Percentiles rank a stretch among this genome's conserved stretches.
phyloP scores from a whole-genome alignment of 257 asterid genomes.

The Fraxinus excelsior region DNA sequence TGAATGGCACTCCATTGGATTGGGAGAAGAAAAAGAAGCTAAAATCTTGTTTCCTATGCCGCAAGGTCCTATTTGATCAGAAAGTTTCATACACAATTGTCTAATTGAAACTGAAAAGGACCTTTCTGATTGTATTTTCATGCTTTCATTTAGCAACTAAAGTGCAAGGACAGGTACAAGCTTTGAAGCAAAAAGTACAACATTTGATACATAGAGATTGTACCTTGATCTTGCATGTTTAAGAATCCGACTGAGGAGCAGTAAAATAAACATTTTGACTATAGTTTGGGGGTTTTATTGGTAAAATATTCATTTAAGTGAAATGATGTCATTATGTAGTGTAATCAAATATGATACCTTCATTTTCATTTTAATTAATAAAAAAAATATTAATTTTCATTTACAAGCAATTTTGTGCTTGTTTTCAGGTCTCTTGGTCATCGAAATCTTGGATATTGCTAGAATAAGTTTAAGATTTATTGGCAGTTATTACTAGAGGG shows the following conservation, averaged over 20 bases:
- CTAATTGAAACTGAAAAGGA: not conserved
- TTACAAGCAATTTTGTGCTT: not conserved
- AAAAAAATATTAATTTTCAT: not conserved
- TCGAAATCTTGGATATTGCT: not conserved
- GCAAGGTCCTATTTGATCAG: no score
- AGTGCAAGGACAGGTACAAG: not conserved
- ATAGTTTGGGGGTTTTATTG: not conserved
- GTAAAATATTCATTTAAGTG: not conserved
- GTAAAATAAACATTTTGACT: not conserved
- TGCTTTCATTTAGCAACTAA: not conserved
- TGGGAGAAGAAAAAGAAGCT: no score
- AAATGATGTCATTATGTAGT: not conserved
- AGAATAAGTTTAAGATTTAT: not conserved
- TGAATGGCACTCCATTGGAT: no score
- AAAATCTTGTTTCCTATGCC: no score
- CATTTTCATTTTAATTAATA: not conserved
- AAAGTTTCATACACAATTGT: not conserved
- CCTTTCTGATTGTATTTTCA: not conserved
- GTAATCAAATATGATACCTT: not conserved
- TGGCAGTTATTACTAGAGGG: not conserved
- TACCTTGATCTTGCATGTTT: not conserved
- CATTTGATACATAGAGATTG: not conserved
- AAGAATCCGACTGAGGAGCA: not conserved
- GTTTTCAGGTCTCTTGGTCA: not conserved
- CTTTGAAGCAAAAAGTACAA: not conserved